Conservation (phyloP, 768 basidiomycete genomes). For the Tricholoma sp. region DNA sequence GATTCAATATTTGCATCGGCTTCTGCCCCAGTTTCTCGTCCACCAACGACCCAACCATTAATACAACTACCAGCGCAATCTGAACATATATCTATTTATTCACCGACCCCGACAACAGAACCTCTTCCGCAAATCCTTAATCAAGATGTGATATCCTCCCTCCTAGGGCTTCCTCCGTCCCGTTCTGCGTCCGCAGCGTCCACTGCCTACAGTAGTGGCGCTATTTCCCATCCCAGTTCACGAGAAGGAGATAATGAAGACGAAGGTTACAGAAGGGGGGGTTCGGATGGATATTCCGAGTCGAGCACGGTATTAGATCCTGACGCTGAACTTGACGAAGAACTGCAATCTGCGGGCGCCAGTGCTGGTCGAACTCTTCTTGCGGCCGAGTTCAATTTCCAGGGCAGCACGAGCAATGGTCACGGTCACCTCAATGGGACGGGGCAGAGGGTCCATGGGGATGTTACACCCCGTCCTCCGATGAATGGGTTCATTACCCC, state of each 20-base stretch:
- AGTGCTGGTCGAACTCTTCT: constrained; percentile 30
- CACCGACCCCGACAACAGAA: constrained; percentile 51
- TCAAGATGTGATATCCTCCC: constrained; percentile 61
- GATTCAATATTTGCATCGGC: constrained; percentile 76
- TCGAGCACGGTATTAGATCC: constrained; percentile 38
- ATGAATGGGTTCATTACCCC: constrained; percentile 18
- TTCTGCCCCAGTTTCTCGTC: constrained; percentile 14
- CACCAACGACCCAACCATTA: constrained; percentile 13
- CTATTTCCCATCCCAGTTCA: constrained; percentile 37
- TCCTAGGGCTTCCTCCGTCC: constrained; percentile 51
- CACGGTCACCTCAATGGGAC: constrained; percentile 5
- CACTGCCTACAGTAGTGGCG: constrained; percentile 23
- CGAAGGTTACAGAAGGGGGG: constrained; percentile 26
- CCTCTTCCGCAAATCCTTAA: constrained; percentile 61
- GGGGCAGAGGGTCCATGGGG: constrained; percentile 35
- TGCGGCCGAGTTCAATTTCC: constrained; percentile 11
- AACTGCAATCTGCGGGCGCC: constrained; percentile 24
- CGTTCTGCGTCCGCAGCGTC: constrained; percentile 38
- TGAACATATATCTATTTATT: constrained; percentile 31
- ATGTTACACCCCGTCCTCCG: constrained; percentile 61
- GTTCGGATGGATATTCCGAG: constrained; percentile 37
- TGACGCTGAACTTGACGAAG: constrained; percentile 24
- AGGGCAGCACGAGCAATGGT: constrained; percentile 3
- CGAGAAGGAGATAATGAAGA: constrained; percentile 59
- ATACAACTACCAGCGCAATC: constrained; percentile 5